phyloP scores from a whole-genome alignment of 1,139 yeast species.

The Neolecta irregularis region DNA sequence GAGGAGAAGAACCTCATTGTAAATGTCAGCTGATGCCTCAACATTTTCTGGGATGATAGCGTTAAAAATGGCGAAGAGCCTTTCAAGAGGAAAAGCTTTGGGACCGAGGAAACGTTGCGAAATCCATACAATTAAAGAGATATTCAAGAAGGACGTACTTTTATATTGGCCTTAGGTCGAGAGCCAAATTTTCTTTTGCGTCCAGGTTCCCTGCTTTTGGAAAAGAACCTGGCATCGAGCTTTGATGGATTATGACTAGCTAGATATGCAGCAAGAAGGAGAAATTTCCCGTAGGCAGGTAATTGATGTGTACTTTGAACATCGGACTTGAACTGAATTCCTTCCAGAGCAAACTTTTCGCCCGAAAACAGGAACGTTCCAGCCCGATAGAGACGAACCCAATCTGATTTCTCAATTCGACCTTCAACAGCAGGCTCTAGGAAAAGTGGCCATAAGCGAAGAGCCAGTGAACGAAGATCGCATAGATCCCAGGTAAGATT shows the following conservation, averaged over 20 bases:
- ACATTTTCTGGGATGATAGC: constrained; percentile 31
- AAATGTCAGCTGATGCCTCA: constrained; percentile 11
- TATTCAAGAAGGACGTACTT: constrained; percentile 4
- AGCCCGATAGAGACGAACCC: constrained; percentile 1
- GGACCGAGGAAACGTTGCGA: constrained; percentile 31
- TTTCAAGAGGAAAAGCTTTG: constrained; percentile 48
- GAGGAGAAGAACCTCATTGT: constrained; percentile 16
- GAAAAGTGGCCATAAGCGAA: constrained; percentile 11
- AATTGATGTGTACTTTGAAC: background rate
- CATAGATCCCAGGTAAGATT: no score
- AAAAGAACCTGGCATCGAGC: constrained; percentile 44
- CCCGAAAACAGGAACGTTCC: no score
- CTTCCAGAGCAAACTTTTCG: no score
- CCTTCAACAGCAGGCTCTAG: constrained; percentile 19
- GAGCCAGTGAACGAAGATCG: constrained; percentile 13
- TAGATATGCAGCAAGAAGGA: constrained; percentile 51
- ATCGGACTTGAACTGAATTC: no score
- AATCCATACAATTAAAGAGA: background rate
- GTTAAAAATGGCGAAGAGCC: constrained; percentile 50
- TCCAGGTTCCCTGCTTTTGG: constrained; percentile 33
- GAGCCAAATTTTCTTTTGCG: constrained; percentile 6
- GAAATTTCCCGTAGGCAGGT: constrained; percentile 28
- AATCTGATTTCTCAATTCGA: constrained; percentile 11
- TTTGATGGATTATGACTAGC: constrained; percentile 53
- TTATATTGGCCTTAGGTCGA: constrained; percentile 5